phyloP scores from a whole-genome alignment of 768 basidiomycete genomes.

The Podaxis sp. region DNA sequence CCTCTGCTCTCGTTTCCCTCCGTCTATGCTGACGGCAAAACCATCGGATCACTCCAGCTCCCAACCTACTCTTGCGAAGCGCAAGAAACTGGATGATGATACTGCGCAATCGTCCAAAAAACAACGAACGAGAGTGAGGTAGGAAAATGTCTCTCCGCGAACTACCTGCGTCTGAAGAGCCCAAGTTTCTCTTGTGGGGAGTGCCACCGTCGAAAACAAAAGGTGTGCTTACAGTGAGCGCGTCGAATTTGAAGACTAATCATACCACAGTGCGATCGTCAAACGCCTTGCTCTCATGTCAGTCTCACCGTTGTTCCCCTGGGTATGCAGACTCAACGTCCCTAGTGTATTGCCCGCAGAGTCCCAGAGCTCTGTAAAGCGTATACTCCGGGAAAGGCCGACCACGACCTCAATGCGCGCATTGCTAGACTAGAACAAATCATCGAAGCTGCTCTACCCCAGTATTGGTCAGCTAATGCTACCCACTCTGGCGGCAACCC shows the following conservation, averaged over 20 bases:
- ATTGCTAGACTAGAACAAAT: conserved; percentile 79
- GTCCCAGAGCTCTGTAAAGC: conserved; percentile 87
- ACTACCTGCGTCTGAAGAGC: conserved; percentile 16
- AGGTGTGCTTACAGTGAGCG: conserved; percentile 43
- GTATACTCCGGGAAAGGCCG: conserved; percentile 84
- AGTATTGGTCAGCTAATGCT: conserved; percentile 45
- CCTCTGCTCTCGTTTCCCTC: not conserved
- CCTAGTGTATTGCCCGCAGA: conserved; percentile 78
- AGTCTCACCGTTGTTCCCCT: conserved; percentile 24
- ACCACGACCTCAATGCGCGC: conserved; percentile 77
- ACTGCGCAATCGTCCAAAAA: conserved; percentile 57
- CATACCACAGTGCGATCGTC: conserved; percentile 72
- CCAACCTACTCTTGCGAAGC: conserved; percentile 42
- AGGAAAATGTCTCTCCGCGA: conserved; percentile 20
- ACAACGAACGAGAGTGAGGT: conserved; percentile 78
- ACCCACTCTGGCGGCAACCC: conserved; percentile 39
- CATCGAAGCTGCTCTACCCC: conserved; percentile 76
- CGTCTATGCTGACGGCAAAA: conserved; percentile 39
- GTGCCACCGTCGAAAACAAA: conserved; percentile 87
- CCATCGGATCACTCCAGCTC: conserved; percentile 28
- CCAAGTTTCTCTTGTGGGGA: conserved; percentile 82
- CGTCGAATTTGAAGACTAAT: conserved; percentile 10
- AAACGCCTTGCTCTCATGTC: conserved; percentile 84
- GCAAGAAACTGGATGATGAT: conserved; percentile 68
- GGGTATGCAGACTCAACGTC: conserved; percentile 20